phyloP scores from a whole-genome alignment of 140 eudicot genomes.

The Senecio squalidus region DNA sequence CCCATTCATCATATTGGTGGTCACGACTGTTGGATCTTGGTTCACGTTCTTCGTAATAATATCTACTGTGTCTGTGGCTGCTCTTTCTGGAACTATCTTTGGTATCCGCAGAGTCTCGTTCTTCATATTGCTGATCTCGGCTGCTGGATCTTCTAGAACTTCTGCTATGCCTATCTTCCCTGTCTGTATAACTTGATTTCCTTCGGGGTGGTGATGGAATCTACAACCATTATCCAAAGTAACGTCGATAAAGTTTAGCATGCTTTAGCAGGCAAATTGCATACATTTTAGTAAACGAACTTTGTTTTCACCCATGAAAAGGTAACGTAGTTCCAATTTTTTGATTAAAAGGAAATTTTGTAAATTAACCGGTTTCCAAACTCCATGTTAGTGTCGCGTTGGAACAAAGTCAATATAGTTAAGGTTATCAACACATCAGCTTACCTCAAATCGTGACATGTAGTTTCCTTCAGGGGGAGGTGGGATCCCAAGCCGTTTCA shows the following conservation, averaged over 20 bases:
- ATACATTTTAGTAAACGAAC: not conserved
- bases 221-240: conserved; percentile 20
- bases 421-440: not conserved
- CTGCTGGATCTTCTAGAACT: conserved; percentile 30
- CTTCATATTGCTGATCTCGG: conserved; percentile 23
- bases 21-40: conserved; percentile 37
- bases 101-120: conserved; percentile 29
- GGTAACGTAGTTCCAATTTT: not conserved
- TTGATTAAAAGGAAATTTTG: not conserved
- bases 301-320: not conserved
- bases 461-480: conserved; percentile 98
- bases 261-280: not conserved
- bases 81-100: conserved; percentile 24
- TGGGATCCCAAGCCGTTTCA: conserved; percentile 85
- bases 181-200: conserved; percentile 25
- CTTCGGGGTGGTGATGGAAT: conserved; percentile 85
- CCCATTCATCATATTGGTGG: conserved; percentile 27
- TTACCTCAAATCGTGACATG: conserved; percentile 88
- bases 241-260: not conserved
- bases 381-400: not conserved
- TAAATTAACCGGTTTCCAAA: not conserved
- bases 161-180: conserved; percentile 24
- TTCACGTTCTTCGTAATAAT: conserved; percentile 23
- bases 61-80: conserved; percentile 27
- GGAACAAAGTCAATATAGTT: not conserved